These are phyloP conservation scores for Acrocalymma vagum DNA, from an alignment of 2,329 filamentous ascomycete genomes.

Conservation along the genomic window DNA sequence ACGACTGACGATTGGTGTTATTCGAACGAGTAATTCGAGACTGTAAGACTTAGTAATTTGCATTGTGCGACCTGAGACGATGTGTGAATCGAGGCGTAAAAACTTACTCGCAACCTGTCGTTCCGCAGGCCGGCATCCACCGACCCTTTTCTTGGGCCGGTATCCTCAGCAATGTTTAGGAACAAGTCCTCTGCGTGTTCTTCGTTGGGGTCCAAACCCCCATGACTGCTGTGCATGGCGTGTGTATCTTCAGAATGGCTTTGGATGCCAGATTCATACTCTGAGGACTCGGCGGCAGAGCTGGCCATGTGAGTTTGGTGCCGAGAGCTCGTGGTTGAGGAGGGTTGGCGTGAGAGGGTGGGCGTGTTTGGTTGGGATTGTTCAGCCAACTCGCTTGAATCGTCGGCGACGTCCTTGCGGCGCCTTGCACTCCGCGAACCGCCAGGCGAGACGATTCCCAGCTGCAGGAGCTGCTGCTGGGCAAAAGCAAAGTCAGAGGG, in stretches of 20 bases:
- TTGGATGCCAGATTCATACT: conserved; percentile 38
- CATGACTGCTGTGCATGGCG: conserved; percentile 24
- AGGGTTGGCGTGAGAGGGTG: conserved; percentile 24
- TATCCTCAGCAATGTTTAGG: conserved; percentile 51
- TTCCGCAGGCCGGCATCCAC: conserved; percentile 35
- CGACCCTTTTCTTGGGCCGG: conserved; percentile 32
- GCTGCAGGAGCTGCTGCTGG: conserved; percentile 35
- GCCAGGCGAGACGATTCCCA: conserved; percentile 32
- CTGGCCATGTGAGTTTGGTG: conserved; percentile 37
- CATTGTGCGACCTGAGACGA: neutral
- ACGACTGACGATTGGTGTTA: conserved; percentile 45
- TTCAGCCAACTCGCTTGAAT: conserved; percentile 22
- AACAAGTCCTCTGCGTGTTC: conserved; percentile 51
- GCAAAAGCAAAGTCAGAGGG: conserved; percentile 36
- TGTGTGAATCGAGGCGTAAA: neutral
- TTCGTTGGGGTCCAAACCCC: conserved; percentile 27
- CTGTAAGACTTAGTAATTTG: conserved; percentile 27
- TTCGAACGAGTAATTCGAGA: conserved; percentile 48
- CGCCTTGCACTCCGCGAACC: conserved; percentile 22
- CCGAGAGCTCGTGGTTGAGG: conserved; percentile 26
- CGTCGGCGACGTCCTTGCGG: conserved; percentile 23
- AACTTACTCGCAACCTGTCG: conserved; percentile 43
- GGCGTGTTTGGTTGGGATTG: conserved; percentile 22
- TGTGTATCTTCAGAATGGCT: conserved; percentile 30
- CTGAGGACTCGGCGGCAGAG: conserved; percentile 39